A percentile compares a stretch with the other conserved stretches of the same genome.
These are phyloP conservation scores for Begonia loranthoides DNA, from an alignment of 306 rosid genomes.

Conservation along the genomic window DNA sequence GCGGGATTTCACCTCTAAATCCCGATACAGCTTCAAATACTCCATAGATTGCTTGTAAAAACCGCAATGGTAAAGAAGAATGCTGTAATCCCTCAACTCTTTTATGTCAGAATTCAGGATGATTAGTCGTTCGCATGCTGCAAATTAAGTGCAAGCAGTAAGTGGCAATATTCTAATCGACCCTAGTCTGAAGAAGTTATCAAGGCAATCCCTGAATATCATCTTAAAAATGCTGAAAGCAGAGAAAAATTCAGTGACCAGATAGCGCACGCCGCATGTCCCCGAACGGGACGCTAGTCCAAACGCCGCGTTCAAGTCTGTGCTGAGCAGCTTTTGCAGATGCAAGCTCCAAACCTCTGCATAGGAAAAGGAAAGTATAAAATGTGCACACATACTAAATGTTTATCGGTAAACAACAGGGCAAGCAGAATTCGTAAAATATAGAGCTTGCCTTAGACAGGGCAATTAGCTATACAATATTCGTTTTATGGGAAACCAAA, in stretches of 20 bases:
- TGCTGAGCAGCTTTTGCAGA: constrained; percentile 94
- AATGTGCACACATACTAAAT: neutral
- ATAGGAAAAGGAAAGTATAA: constrained; percentile 5
- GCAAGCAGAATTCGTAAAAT: no score
- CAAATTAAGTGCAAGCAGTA: neutral
- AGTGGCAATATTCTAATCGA: no score
- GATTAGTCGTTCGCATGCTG: constrained; percentile 93
- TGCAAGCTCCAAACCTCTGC: constrained; percentile 77
- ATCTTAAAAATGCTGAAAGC: neutral
- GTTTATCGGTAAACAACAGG: no score
- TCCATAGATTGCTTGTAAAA: constrained; percentile 50
- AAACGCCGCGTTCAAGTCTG: constrained; percentile 77
- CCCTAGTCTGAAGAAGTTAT: no score
- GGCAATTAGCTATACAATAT: neutral
- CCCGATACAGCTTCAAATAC: constrained; percentile 41
- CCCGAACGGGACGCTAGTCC: constrained; percentile 84
- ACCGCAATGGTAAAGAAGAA: constrained; percentile 90
- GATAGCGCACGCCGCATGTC: constrained; percentile 92
- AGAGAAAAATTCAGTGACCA: constrained; percentile 24
- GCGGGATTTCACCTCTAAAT: constrained; percentile 31
- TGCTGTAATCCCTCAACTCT: constrained; percentile 80
- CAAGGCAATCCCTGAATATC: neutral
- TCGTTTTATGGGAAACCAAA: constrained; percentile 1
- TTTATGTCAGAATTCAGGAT: constrained; percentile 47
- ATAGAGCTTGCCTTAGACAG: no score